phyloP scores from a whole-genome alignment of 495 filamentous ascomycete species.

The Aspergillus bertholletiae region DNA sequence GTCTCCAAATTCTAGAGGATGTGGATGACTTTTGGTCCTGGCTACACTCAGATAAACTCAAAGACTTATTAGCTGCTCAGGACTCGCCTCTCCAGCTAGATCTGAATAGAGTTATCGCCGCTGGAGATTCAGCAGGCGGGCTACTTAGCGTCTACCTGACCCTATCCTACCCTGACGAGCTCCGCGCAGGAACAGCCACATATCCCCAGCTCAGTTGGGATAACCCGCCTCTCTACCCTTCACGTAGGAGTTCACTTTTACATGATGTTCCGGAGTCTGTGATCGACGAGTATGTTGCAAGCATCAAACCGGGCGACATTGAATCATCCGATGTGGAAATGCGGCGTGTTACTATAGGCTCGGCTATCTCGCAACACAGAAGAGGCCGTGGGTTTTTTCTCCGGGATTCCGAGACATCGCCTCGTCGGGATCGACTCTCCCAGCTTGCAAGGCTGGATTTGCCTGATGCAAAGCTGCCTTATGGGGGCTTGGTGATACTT shows the following conservation, averaged over 20 bases:
- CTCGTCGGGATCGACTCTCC: conserved; percentile 8
- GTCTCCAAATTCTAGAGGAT: conserved; percentile 38
- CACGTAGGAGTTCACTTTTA: neutral
- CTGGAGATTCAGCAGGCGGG: conserved; percentile 19
- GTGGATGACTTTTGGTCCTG: conserved; percentile 43
- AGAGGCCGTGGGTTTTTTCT: conserved; percentile 2
- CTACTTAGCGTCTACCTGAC: conserved; percentile 15
- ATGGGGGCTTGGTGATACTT: conserved; percentile 15
- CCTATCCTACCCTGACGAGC: conserved; percentile 14
- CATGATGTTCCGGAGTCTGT: neutral
- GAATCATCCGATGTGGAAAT: conserved; percentile 1
- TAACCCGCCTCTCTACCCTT: neutral
- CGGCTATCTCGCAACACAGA: conserved; percentile 1
- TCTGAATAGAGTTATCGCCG: conserved; percentile 10
- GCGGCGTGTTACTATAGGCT: neutral
- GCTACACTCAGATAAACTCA: conserved; percentile 20
- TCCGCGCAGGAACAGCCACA: conserved; percentile 14
- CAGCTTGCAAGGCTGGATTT: conserved; percentile 14
- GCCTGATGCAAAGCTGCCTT: conserved; percentile 11
- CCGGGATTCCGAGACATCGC: conserved; percentile 5
- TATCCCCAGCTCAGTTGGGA: conserved; percentile 12
- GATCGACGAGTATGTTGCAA: neutral
- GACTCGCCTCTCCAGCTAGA: conserved; percentile 10
- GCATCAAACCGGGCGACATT: neutral
- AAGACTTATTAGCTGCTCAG: conserved; percentile 3